Evolutionary conservation across 768 basidiomycete genomes (phyloP).

Genomic region (Leccinum boreale): DNA sequence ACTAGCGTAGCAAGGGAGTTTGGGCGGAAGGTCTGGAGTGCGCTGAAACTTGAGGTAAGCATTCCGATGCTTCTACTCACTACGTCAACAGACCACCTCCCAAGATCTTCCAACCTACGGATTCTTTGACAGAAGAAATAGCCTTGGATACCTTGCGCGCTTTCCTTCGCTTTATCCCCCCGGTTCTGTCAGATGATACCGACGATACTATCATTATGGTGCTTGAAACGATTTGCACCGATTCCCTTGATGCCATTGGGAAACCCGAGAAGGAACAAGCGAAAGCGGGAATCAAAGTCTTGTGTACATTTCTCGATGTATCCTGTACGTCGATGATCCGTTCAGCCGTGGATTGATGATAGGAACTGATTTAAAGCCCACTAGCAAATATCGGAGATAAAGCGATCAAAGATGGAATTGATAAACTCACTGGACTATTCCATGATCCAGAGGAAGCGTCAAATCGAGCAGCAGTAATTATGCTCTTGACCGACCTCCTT

Average conservation of each 20-base stretch:
- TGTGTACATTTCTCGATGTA: constrained; percentile 74
- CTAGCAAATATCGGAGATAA: constrained; percentile 67
- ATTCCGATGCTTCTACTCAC: not conserved
- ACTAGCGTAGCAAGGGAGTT: constrained; percentile 52
- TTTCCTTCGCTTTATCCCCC: constrained; percentile 74
- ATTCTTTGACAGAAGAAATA: constrained; percentile 65
- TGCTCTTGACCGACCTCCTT: constrained; percentile 65
- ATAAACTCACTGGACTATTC: constrained; percentile 77
- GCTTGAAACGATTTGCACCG: constrained; percentile 71
- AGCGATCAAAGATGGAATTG: constrained; percentile 64
- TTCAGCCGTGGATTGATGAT: not conserved
- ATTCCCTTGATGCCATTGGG: constrained; percentile 74
- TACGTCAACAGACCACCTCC: not conserved
- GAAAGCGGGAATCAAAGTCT: constrained; percentile 78
- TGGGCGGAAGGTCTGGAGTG: constrained; percentile 84
- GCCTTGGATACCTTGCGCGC: constrained; percentile 70
- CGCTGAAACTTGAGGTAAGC: constrained; percentile 81
- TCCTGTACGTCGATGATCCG: constrained; percentile 54
- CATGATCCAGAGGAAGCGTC: constrained; percentile 64
- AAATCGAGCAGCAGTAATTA: constrained; percentile 63
- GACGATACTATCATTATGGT: constrained; percentile 48
- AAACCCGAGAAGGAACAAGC: constrained; percentile 96
- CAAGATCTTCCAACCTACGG: constrained; percentile 92
- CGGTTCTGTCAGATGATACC: constrained; percentile 36
- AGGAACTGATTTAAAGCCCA: constrained; percentile 6